Conservation (phyloP, 768 basidiomycete genomes). For the Gautieria morchelliformis region DNA sequence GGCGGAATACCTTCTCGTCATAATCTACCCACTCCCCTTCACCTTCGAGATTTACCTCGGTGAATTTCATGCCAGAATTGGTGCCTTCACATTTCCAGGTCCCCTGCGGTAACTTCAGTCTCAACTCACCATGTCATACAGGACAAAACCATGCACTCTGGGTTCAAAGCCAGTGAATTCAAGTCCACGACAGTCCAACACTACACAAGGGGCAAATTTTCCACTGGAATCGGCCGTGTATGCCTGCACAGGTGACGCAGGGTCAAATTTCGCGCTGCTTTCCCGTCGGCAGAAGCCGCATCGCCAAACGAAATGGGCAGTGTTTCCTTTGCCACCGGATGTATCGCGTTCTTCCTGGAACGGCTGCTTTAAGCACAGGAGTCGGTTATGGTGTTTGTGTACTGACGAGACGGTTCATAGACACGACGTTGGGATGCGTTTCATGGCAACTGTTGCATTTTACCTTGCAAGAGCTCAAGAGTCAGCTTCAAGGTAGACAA, state of each 20-base stretch:
- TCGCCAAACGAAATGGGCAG: slow-evolving; percentile 74
- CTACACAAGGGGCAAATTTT: slow-evolving; percentile 53
- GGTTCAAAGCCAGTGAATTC: slow-evolving; percentile 77
- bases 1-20: slow-evolving; percentile 66
- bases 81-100: slow-evolving; percentile 66
- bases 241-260: slow-evolving; percentile 34
- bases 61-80: slow-evolving; percentile 45
- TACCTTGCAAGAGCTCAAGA: slow-evolving; percentile 34
- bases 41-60: slow-evolving; percentile 47
- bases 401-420: slow-evolving; percentile 59
- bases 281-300: slow-evolving; percentile 55
- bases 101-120: slow-evolving; percentile 37
- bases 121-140: background rate
- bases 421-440: slow-evolving; percentile 58
- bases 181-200: slow-evolving; percentile 78
- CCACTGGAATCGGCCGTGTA: slow-evolving; percentile 54
- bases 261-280: slow-evolving; percentile 72
- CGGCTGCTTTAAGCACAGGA: background rate
- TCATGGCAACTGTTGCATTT: slow-evolving; percentile 76
- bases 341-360: slow-evolving; percentile 56
- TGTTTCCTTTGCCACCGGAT: slow-evolving; percentile 55
- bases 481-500: slow-evolving; percentile 1
- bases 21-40: slow-evolving; percentile 81
- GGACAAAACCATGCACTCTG: slow-evolving; percentile 31
- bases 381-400: background rate